These are phyloP conservation scores for Plasmodium cynomolgi DNA, from an alignment of 169 alveolate species.

Conservation along the genomic window DNA sequence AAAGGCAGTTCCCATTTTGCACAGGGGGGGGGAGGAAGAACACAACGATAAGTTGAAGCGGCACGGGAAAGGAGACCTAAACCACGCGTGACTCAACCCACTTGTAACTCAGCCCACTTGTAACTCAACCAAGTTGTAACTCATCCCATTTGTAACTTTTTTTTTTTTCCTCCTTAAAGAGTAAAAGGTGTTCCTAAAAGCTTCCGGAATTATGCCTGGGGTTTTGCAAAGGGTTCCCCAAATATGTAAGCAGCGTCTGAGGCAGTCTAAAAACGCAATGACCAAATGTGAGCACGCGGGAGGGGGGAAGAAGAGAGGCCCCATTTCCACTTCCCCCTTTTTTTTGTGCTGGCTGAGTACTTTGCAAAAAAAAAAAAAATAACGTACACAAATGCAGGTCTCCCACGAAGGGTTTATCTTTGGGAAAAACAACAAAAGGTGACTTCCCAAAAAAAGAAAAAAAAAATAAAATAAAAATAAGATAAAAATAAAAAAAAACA, in stretches of 20 bases:
- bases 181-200: constrained; percentile 61
- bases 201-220: constrained; percentile 74
- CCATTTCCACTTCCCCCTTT: background rate
- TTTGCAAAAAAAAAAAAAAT: constrained; percentile 1
- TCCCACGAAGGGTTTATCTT: constrained; percentile 75
- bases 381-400: constrained; percentile 18
- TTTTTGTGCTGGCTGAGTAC: background rate
- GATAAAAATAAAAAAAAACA: background rate
- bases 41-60: background rate
- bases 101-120: too few species aligned
- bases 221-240: constrained; percentile 74
- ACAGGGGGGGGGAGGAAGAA: background rate
- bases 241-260: constrained; percentile 41
- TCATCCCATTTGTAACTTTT: background rate
- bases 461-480: background rate
- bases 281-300: background rate
- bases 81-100: background rate
- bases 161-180: constrained; percentile 8
- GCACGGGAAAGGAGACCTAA: background rate
- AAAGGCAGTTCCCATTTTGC: background rate
- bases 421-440: constrained; percentile 71
- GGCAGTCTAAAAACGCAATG: background rate
- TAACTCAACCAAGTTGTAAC: background rate
- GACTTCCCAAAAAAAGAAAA: constrained; percentile 3
- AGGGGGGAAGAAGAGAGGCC: background rate